A percentile compares a stretch with the other conserved stretches of the same genome.
These are phyloP conservation scores for Rhynchospora breviuscula DNA, from an alignment of 176 grass and related monocot species.

Conservation along the genomic window DNA sequence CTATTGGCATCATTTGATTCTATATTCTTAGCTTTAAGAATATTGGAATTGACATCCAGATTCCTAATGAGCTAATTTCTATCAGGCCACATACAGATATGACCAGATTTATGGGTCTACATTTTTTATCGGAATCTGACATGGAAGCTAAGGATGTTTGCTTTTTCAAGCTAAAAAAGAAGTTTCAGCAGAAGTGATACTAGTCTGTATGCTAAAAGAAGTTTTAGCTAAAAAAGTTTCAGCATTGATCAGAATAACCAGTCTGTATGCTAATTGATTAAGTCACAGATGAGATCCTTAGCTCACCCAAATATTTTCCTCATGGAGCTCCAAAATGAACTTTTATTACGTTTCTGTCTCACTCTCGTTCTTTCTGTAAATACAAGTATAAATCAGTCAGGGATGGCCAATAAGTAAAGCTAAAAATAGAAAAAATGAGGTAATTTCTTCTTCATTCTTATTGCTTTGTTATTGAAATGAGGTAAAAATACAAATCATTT, in stretches of 20 bases:
- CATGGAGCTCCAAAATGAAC: slow-evolving; percentile 43
- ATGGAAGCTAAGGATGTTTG: not conserved
- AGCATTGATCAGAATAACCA: not conserved
- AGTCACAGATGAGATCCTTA: not conserved
- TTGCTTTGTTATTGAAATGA: too few species aligned
- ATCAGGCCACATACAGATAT: not conserved
- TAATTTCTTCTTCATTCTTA: not conserved
- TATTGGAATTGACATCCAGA: not conserved
- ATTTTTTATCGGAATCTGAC: not conserved
- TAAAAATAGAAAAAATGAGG: not conserved
- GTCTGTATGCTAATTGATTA: not conserved
- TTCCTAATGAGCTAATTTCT: too few species aligned
- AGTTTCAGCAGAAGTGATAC: too few species aligned
- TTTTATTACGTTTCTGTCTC: slow-evolving; percentile 28
- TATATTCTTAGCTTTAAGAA: not conserved
- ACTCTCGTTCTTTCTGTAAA: not conserved
- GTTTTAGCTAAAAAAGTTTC: too few species aligned
- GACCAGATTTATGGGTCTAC: not conserved
- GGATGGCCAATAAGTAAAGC: not conserved
- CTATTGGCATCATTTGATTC: not conserved
- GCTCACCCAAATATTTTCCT: slow-evolving; percentile 69
- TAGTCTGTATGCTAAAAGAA: not conserved
- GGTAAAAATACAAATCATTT: too few species aligned
- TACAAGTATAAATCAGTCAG: not conserved
- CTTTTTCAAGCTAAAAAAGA: too few species aligned